Evolutionary conservation across 352 stramenopile genomes (phyloP), one percentile per base, ranked within the genome.

Genomic region (Globisporangium recalcitrans): DNA sequence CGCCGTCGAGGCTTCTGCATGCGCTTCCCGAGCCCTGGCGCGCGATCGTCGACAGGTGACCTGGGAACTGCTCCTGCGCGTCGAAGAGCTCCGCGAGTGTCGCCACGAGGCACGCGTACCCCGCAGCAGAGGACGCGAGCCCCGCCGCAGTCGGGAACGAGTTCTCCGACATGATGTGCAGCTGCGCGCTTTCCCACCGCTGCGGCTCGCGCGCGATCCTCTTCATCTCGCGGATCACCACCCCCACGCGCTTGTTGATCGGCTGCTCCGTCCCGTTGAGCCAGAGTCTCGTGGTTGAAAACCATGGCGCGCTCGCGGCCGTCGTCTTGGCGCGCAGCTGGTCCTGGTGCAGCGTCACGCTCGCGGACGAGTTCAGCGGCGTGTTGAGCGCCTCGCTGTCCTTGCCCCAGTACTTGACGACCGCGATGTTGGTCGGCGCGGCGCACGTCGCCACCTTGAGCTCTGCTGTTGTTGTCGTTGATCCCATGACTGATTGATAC

Each of bases 401-500:
- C 74, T 99, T 99, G 40, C 97, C 97, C 97, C 97, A 99, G 79
- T 99, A 99, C 77, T 98, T 98, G 73, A 99, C 96, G 31, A 97
- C 89, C 26, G 97, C 97, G 65, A 99, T 99, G 75, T 99, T 99
- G 21, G 96, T 98, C 8, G 95, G 95, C 58, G 94, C 94, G 1
- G 82, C 85, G 61, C 96, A 96, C 44, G 96, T 98, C 36, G 70
- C 80, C n/a, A 89, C 67, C 54, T 73, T 68, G 68, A 91, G 36
- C n/a, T 49, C 52, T 16, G 26, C 4, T 11, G 32, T 53, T 16
- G 26, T 10, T 11, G 32, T 53, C 4, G 16, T 11, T 8, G 42
- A 22, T 6, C 2, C 16, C 40, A 27, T 49, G 24, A 10, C 19
- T 8, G 31, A 40, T 16, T 60, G 36, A 49, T 52, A 24, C 11